These are phyloP conservation scores for Solanum hybrid DNA, from an alignment of 305 asterid species.

Conservation along the genomic window DNA sequence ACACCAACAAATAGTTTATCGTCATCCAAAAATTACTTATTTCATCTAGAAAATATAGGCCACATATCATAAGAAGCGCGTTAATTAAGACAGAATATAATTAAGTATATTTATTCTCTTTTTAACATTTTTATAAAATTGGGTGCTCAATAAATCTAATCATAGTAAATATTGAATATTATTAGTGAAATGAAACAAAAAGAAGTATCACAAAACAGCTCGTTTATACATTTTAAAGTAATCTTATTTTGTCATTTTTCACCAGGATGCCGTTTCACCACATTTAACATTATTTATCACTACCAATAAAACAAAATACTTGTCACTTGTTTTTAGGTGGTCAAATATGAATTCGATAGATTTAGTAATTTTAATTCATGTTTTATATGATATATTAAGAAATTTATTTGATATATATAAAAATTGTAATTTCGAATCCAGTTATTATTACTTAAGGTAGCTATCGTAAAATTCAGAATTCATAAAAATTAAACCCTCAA, in stretches of 20 bases:
- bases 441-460: neutral
- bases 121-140: neutral
- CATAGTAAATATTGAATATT: neutral
- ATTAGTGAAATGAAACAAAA: neutral
- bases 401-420: neutral
- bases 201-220: neutral
- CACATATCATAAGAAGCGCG: too few species aligned
- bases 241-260: neutral
- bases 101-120: too few species aligned
- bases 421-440: neutral
- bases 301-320: neutral
- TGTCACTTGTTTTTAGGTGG: neutral
- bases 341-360: neutral
- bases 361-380: neutral
- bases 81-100: neutral
- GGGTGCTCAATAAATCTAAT: neutral
- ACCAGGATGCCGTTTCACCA: neutral
- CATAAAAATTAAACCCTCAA: neutral
- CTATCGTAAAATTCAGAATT: neutral
- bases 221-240: neutral
- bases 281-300: neutral
- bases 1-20: too few species aligned
- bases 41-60: too few species aligned
- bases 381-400: too few species aligned
- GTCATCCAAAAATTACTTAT: neutral